Percentiles rank a stretch among this genome's conserved stretches.
Conservation (phyloP, 495 filamentous ascomycete genomes). For the Aspergillus homomorphus region DNA sequence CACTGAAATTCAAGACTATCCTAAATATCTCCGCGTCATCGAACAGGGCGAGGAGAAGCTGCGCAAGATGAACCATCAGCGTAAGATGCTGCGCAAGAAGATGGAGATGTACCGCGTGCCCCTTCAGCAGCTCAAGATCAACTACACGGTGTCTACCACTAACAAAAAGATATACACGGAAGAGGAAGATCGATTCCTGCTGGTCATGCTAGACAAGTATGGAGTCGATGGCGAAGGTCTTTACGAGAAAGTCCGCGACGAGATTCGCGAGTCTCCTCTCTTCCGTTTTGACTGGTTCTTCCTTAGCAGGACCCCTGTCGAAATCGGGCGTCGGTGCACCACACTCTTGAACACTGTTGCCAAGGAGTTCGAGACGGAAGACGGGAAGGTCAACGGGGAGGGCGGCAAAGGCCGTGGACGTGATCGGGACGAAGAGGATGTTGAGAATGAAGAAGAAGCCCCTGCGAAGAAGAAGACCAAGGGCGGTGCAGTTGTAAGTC, state of each 20-base stretch:
- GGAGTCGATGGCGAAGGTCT: conserved; percentile 83
- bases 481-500: conserved; percentile 66
- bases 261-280: conserved; percentile 88
- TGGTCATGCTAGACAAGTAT: conserved; percentile 87
- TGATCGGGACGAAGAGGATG: conserved; percentile 72
- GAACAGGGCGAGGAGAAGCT: conserved; percentile 88
- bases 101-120: conserved; percentile 93
- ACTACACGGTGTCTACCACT: conserved; percentile 96
- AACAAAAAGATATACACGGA: conserved; percentile 99
- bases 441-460: conserved; percentile 66
- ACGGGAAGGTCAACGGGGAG: conserved; percentile 58
- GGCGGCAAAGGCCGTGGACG: conserved; percentile 68
- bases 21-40: conserved; percentile 81
- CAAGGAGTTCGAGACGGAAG: conserved; percentile 80
- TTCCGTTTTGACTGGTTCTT: conserved; percentile 99
- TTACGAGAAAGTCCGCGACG: conserved; percentile 82
- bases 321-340: conserved; percentile 87
- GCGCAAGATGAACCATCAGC: conserved; percentile 84
- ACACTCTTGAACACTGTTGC: conserved; percentile 92
- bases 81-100: conserved; percentile 92
- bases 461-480: conserved; percentile 93
- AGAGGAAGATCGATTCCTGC: conserved; percentile 94
- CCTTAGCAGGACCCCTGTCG: conserved; percentile 85
- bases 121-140: conserved; percentile 95
- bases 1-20: conserved; percentile 80